Evolutionary conservation across 371 early-diverging fungal species (phyloP).

Genomic region (Actinomucor elegans): DNA sequence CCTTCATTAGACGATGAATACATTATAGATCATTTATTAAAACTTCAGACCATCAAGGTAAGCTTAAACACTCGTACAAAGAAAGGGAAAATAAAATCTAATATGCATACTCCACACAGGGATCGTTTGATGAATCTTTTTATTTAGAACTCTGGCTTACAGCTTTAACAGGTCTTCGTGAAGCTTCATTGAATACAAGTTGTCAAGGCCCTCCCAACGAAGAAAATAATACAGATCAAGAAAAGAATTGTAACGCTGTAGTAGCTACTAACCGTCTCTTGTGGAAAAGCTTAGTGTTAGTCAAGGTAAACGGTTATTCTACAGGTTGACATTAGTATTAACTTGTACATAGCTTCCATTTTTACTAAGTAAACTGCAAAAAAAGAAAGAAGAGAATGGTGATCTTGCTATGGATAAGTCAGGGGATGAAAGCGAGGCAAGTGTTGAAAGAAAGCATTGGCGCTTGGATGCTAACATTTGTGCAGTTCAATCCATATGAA

Average conservation of each 20-base stretch:
- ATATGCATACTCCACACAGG: too few relatives aligned
- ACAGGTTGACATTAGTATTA: background rate
- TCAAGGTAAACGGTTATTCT: too few relatives aligned
- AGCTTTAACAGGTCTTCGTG: constrained; percentile 45
- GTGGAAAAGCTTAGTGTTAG: constrained; percentile 44
- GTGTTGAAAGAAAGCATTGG: background rate
- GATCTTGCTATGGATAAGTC: background rate
- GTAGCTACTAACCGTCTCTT: constrained; percentile 36
- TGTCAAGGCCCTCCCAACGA: constrained; percentile 19
- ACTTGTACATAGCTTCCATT: constrained; percentile 7
- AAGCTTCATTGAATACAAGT: constrained; percentile 37
- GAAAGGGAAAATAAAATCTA: too few relatives aligned
- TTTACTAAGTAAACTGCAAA: constrained; percentile 17
- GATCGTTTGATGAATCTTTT: constrained; percentile 52
- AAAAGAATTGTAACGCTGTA: constrained; percentile 17
- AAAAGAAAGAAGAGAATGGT: constrained; percentile 5
- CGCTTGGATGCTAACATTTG: background rate
- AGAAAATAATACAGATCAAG: background rate
- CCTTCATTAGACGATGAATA: constrained; percentile 40
- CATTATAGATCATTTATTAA: constrained; percentile 39
- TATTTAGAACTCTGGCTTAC: constrained; percentile 48
- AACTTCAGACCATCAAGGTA: constrained; percentile 49
- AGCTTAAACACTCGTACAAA: too few relatives aligned
- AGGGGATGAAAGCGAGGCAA: constrained; percentile 19
- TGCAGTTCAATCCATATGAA: constrained; percentile 40